Evolutionary conservation across 768 basidiomycete genomes (phyloP).

Genomic region (Rhodotorula toruloides): DNA sequence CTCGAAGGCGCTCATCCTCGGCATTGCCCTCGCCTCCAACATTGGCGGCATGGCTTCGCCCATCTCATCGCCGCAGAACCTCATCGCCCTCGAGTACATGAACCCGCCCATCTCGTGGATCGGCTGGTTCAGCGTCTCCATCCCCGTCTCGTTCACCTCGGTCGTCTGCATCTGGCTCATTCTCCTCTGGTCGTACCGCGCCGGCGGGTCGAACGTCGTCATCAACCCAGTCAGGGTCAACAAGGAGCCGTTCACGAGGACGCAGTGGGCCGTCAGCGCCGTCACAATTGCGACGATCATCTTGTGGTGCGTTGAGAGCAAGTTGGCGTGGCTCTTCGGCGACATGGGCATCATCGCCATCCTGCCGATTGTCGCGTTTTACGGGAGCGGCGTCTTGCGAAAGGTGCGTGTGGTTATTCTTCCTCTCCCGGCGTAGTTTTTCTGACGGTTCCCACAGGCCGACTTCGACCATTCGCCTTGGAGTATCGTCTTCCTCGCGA

Average conservation of each 20-base stretch:
- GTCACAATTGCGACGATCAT: conserved; percentile 78
- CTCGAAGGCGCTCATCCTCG: conserved; percentile 84
- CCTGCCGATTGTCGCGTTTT: conserved; percentile 86
- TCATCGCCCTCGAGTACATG: conserved; percentile 87
- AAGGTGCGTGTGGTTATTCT: conserved; percentile 58
- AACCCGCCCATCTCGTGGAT: conserved; percentile 78
- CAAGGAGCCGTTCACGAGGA: conserved; percentile 69
- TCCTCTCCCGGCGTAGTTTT: background rate
- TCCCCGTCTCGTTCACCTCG: conserved; percentile 82
- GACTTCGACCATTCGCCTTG: conserved; percentile 85
- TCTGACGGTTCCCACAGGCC: conserved; percentile 54
- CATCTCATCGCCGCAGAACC: conserved; percentile 95
- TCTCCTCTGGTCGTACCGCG: conserved; percentile 70
- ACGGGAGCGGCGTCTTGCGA: conserved; percentile 83
- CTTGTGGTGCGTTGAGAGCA: conserved; percentile 82
- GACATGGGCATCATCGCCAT: conserved; percentile 98
- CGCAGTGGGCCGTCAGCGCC: conserved; percentile 83
- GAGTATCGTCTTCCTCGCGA: conserved; percentile 91
- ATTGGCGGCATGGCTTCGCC: conserved; percentile 96
- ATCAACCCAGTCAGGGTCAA: conserved; percentile 80
- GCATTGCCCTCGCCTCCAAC: conserved; percentile 95
- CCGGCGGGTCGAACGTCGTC: conserved; percentile 68
- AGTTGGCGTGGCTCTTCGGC: conserved; percentile 68
- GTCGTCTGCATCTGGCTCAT: conserved; percentile 87
- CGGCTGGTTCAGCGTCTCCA: conserved; percentile 85